Percentiles rank a stretch among this genome's conserved stretches.
These are phyloP conservation scores for Jamesozyma jinghongensis DNA, from an alignment of 805 yeast species.

Conservation along the genomic window DNA sequence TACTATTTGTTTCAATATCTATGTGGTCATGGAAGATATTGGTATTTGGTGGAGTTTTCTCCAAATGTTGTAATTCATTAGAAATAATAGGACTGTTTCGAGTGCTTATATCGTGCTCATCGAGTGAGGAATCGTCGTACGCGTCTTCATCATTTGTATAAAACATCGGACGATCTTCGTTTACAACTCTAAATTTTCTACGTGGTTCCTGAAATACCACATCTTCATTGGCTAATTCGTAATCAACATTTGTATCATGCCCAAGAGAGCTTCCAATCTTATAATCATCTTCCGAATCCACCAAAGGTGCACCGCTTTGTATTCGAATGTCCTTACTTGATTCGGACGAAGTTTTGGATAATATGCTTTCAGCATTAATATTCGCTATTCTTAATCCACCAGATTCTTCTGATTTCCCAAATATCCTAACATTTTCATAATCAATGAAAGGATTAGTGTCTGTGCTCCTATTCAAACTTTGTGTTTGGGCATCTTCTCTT, in stretches of 20 bases:
- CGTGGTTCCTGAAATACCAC: slow-evolving; percentile 4
- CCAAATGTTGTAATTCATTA: too few relatives aligned
- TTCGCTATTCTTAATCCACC: slow-evolving; percentile 1
- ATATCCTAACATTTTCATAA: not conserved
- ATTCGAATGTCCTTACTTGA: too few relatives aligned
- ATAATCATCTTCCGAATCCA: not conserved
- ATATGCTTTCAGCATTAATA: not conserved
- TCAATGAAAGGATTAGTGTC: slow-evolving; percentile 2
- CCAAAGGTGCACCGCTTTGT: too few relatives aligned
- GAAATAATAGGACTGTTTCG: too few relatives aligned
- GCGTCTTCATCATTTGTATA: slow-evolving; percentile 16
- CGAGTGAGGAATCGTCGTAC: not conserved
- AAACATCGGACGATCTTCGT: slow-evolving; percentile 25
- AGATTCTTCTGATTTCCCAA: not conserved
- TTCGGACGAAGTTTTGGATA: not conserved
- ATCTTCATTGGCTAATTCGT: not conserved
- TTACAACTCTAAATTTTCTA: slow-evolving; percentile 24
- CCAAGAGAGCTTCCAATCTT: not conserved
- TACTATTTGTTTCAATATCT: too few relatives aligned
- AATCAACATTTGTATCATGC: not conserved
- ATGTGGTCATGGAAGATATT: too few relatives aligned
- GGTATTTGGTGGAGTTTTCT: too few relatives aligned
- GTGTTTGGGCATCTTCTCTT: not conserved
- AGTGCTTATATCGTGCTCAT: too few relatives aligned
- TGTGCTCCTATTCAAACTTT: too few relatives aligned